Evolutionary conservation across 225 moss, liverwort and hornwort species (phyloP).

Genomic region (Rhytidiadelphus loreus): DNA sequence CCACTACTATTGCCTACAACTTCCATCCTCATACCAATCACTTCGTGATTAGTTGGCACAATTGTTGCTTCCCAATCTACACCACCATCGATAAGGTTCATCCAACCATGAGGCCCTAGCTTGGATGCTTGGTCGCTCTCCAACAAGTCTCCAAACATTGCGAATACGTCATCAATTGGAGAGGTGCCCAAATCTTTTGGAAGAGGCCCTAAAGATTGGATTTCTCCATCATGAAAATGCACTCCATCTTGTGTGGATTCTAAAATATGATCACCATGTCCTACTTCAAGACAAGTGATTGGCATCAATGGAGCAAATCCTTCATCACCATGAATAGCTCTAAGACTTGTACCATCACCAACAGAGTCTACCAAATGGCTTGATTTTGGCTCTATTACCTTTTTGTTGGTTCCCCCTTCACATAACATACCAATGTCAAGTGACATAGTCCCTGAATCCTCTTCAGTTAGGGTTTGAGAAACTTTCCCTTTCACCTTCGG

Average conservation of each 20-base stretch:
- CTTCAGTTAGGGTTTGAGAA: too few species aligned
- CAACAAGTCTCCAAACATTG: too few species aligned
- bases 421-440: too few species aligned
- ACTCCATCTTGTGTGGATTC: background rate
- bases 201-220: too few species aligned
- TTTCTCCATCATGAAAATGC: background rate
- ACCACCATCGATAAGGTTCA: too few species aligned
- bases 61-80: too few species aligned
- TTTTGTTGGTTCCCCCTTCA: background rate
- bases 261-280: too few species aligned
- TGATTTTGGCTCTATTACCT: fast-evolving
- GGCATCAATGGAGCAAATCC: background rate
- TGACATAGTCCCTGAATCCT: background rate
- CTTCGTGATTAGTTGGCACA: background rate
- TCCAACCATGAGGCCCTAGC: too few species aligned
- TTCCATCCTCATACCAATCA: background rate
- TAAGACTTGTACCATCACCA: background rate
- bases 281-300: background rate
- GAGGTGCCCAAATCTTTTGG: background rate
- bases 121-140: too few species aligned
- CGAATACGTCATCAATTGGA: background rate
- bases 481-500: fast-evolving
- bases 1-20: background rate
- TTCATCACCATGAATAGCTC: background rate
- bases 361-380: background rate